Percentiles rank a stretch among this genome's conserved stretches.
Evolutionary conservation across 495 filamentous ascomycete species (phyloP).

Genomic region (Neurospora cerealis): DNA sequence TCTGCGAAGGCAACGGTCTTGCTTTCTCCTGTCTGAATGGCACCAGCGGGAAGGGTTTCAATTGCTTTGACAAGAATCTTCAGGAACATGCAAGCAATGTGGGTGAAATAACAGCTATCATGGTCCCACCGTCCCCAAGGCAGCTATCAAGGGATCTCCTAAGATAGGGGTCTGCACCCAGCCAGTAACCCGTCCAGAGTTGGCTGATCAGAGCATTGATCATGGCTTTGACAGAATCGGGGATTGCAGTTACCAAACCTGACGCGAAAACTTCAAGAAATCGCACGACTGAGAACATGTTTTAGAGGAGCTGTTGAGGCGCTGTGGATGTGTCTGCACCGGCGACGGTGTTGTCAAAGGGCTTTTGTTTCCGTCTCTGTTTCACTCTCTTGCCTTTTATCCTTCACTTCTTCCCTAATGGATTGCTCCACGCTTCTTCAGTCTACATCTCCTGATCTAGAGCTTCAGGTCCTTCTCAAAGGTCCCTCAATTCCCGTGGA

Average conservation of each 20-base stretch:
- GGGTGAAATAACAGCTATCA: neutral
- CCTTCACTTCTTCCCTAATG: too few relatives aligned
- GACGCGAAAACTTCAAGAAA: neutral
- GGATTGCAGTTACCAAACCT: neutral
- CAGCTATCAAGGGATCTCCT: neutral
- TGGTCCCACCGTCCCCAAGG: neutral
- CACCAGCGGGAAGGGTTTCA: neutral
- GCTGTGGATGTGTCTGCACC: neutral
- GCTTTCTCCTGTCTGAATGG: neutral
- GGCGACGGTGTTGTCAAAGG: neutral
- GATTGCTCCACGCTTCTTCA: too few relatives aligned
- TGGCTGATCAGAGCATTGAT: neutral
- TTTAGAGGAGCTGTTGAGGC: neutral
- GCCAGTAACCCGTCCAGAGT: neutral
- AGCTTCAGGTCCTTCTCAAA: too few relatives aligned
- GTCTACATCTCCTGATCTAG: too few relatives aligned
- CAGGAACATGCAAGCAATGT: too few relatives aligned
- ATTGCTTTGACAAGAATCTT: neutral
- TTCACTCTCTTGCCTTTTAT: too few relatives aligned
- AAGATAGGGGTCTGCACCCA: neutral
- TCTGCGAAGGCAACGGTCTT: neutral
- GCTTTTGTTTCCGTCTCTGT: too few relatives aligned
- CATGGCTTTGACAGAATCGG: neutral
- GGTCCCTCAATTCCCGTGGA: too few relatives aligned
- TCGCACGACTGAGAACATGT: too few relatives aligned